Evolutionary conservation across 441 rosid species (phyloP), one percentile per base, ranked within the genome.

Genomic region (Heliophila coronopifolia): DNA sequence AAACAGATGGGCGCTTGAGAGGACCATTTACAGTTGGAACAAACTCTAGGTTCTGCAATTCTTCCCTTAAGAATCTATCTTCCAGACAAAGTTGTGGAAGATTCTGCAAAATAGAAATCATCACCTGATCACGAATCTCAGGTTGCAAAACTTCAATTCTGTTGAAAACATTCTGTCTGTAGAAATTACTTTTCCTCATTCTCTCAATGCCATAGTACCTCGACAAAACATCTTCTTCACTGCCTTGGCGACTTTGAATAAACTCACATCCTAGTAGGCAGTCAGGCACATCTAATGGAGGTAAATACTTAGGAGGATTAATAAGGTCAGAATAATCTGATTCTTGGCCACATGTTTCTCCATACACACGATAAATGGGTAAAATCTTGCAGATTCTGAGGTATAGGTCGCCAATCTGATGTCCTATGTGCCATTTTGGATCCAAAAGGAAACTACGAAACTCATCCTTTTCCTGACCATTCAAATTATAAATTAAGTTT

Each of bases 51-150:
- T 67, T 76, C 77, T 73, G 81, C 68, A 92, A 59, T 69, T 56
- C 72, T 40, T 85, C 93, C 73, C 76, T 80, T 37, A 92, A 71
- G 54, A 77, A 59, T 39, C 75, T 44, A 57, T 92, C 99, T 66
- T 92, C 95, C 25, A 73, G 36, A 62, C 92, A 92, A 64, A 92
- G 66, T 56, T 85, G 99, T 15, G 96, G 96, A 72, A 88, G 73
- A 68, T 71, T 76, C 55, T 76, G 81, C 74, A 92, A 74, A 73
- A 83, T 66, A 62, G 94, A 73, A 60, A 92, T 77, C 97, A 92
- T 85, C 54, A 85, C 73, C 61, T 48, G 60, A 45, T 88, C 81
- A 45, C 95, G 94, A 61, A 76, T 65, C 72, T 80, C 94, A 74
- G 91, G 76, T 50, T 76, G 79, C 84, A 88, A 66, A 53, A 74